Percentiles rank a stretch among this genome's conserved stretches.
These are phyloP conservation scores for Ceratocystiopsis minuta DNA, from an alignment of 2,329 filamentous ascomycete genomes.

Conservation along the genomic window DNA sequence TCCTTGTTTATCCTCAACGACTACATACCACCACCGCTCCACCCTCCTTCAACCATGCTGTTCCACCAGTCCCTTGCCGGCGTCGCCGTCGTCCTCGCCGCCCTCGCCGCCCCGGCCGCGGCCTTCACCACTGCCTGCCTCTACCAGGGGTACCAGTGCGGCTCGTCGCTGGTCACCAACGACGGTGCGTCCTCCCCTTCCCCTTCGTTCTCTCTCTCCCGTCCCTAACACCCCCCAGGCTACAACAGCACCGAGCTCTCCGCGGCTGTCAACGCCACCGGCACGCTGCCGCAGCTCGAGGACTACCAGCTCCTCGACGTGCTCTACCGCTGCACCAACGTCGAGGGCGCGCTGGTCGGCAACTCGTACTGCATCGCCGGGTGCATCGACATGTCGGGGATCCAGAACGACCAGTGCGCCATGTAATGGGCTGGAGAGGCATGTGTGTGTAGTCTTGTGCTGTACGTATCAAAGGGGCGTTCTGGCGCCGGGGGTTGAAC, in stretches of 20 bases:
- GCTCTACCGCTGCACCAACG: slow-evolving; percentile 8
- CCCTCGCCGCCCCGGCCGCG: neutral
- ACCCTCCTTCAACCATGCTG: neutral
- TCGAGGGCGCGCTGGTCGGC: slow-evolving; percentile 4
- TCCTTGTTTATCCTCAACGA: neutral
- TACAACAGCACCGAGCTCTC: slow-evolving; percentile 7
- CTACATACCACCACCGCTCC: neutral
- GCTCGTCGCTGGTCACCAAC: slow-evolving; percentile 2
- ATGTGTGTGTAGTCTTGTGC: too few relatives aligned
- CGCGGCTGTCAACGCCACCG: slow-evolving; percentile 5
- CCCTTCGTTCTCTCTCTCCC: neutral
- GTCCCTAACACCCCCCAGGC: neutral
- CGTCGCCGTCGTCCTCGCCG: neutral
- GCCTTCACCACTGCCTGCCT: slow-evolving; percentile 2
- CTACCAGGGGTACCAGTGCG: slow-evolving; percentile 7
- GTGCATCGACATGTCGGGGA: slow-evolving; percentile 6
- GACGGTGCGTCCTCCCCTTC: neutral
- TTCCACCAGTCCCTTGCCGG: neutral
- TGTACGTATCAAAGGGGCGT: too few relatives aligned
- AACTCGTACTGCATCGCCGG: slow-evolving; percentile 9
- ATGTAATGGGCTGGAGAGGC: too few relatives aligned
- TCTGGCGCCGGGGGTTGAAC: too few relatives aligned
- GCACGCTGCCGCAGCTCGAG: slow-evolving; percentile 5
- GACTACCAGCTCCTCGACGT: slow-evolving; percentile 6
- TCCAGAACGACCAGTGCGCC: slow-evolving; percentile 7